These are phyloP conservation scores for Canariomyces notabilis DNA, from an alignment of 2,329 filamentous ascomycete species.

Conservation along the genomic window DNA sequence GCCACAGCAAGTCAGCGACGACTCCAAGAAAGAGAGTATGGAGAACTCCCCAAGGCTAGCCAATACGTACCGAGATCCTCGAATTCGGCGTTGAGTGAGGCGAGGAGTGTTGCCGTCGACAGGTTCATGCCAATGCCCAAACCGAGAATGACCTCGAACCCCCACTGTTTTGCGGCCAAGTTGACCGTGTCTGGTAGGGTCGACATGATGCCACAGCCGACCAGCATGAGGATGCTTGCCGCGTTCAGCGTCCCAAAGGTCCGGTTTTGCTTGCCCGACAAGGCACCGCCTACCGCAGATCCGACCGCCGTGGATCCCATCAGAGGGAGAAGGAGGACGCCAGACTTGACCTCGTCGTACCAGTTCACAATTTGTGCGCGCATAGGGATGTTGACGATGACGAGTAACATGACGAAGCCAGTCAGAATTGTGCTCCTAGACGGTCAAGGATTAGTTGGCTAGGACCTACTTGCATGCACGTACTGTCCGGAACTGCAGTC, in stretches of 20 bases:
- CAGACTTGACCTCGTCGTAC: constrained; percentile 22
- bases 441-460: too few species aligned
- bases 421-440: constrained; percentile 17
- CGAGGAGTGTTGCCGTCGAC: constrained; percentile 21
- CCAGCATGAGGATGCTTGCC: too few species aligned
- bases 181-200: too few species aligned
- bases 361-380: constrained; percentile 24
- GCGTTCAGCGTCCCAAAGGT: too few species aligned
- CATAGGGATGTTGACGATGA: constrained; percentile 24
- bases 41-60: too few species aligned
- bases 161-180: constrained; percentile 15
- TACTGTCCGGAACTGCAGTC: too few species aligned
- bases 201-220: too few species aligned
- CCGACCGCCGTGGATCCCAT: constrained; percentile 22
- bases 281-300: constrained; percentile 18
- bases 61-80: constrained; percentile 20
- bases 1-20: too few species aligned
- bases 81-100: constrained; percentile 20
- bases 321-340: constrained; percentile 22
- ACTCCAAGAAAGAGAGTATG: too few species aligned
- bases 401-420: constrained; percentile 22
- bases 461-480: too few species aligned
- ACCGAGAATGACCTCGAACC: constrained; percentile 16
- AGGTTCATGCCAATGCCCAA: constrained; percentile 17
- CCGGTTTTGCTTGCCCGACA: too few species aligned